Conservation (phyloP, 2,329 filamentous ascomycete genomes). For the Trichoderma atrobrunneum region DNA sequence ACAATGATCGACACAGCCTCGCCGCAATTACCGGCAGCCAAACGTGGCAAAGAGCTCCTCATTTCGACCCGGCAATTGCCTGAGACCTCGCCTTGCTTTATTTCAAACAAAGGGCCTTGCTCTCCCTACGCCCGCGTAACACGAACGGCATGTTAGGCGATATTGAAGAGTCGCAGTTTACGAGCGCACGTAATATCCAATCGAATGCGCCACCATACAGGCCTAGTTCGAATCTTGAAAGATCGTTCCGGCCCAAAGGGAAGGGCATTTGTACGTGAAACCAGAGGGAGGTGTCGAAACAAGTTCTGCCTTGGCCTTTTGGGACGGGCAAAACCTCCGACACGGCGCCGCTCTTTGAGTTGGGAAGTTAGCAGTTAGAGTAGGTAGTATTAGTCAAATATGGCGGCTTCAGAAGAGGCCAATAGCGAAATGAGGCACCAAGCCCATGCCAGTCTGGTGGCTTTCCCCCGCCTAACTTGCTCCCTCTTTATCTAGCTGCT, state of each 20-base stretch:
- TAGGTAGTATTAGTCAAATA: background rate
- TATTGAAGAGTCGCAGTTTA: constrained; percentile 7
- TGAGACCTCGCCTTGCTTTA: background rate
- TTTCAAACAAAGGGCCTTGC: background rate
- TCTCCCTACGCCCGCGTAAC: background rate
- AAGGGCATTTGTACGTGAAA: background rate
- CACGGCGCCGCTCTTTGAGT: background rate
- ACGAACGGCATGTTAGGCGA: background rate
- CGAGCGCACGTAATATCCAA: background rate
- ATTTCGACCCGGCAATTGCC: background rate
- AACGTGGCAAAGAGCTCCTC: background rate
- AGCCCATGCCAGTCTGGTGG: background rate
- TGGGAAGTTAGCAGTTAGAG: background rate
- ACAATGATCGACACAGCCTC: background rate
- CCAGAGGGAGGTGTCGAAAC: background rate
- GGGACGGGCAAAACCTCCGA: background rate
- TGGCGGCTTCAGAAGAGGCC: background rate
- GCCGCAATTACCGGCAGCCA: background rate
- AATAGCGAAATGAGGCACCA: background rate
- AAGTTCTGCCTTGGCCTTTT: background rate
- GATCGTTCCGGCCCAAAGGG: background rate
- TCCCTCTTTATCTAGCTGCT: background rate
- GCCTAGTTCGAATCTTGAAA: background rate
- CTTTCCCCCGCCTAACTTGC: background rate
- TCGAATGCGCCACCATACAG: background rate